Percentiles rank a stretch among this genome's conserved stretches.
Conservation (phyloP, 306 rosid species). For the Styphnolobium japonicum region DNA sequence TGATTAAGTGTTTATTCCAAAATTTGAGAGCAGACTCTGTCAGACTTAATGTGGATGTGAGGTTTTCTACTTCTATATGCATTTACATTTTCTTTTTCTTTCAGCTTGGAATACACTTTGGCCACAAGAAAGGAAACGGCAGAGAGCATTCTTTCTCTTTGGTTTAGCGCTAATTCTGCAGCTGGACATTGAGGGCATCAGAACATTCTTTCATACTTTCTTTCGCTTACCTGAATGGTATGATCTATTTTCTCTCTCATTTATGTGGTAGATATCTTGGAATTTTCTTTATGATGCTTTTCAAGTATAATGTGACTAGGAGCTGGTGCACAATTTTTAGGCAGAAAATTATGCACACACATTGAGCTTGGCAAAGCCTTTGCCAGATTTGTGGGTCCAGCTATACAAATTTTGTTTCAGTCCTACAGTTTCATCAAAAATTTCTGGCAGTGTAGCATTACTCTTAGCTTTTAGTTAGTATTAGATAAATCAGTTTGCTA, state of each 20-base stretch:
- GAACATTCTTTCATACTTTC: slow-evolving; percentile 91
- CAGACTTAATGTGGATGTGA: neutral
- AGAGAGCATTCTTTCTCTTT: slow-evolving; percentile 90
- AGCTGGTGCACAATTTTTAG: too few species aligned
- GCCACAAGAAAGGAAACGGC: slow-evolving; percentile 98
- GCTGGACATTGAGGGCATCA: slow-evolving; percentile 80
- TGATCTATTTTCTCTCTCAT: slow-evolving; percentile 32
- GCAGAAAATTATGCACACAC: slow-evolving; percentile 8
- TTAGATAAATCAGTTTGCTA: neutral
- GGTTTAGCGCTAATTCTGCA: slow-evolving; percentile 88
- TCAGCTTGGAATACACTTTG: slow-evolving; percentile 95
- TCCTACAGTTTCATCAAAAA: too few species aligned
- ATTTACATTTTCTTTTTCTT: slow-evolving; percentile 12
- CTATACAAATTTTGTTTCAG: slow-evolving; percentile 2
- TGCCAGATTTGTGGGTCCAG: neutral
- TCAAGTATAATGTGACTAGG: neutral
- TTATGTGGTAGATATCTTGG: neutral
- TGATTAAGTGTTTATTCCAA: slow-evolving; percentile 12
- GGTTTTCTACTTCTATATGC: neutral
- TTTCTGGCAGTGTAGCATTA: too few species aligned
- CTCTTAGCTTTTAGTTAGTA: neutral
- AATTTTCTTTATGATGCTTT: slow-evolving; percentile 15
- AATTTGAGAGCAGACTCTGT: neutral
- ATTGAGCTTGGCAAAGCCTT: slow-evolving; percentile 4
- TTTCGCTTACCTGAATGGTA: slow-evolving; percentile 89